phyloP scores from a whole-genome alignment of 2,329 filamentous ascomycete genomes.

The Paecilomyces formosus region DNA sequence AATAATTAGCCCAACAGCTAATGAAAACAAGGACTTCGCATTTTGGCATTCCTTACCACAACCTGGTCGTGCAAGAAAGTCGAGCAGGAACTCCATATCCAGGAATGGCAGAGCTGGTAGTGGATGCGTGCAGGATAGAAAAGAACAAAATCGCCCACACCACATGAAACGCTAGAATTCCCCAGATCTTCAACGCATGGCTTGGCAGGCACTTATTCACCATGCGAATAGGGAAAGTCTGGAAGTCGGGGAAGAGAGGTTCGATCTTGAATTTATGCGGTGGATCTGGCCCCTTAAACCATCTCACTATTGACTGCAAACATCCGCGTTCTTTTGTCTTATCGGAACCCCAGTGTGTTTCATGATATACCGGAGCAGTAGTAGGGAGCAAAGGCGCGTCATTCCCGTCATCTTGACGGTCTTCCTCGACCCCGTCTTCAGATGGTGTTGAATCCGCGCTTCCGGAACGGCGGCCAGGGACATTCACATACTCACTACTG shows the following conservation, averaged over 20 bases:
- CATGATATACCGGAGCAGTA: neutral
- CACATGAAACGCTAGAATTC: slow-evolving; percentile 18
- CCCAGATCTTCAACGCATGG: slow-evolving; percentile 13
- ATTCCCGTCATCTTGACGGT: neutral
- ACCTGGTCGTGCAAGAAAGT: slow-evolving; percentile 23
- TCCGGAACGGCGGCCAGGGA: neutral
- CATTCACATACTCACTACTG: neutral
- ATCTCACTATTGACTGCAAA: slow-evolving; percentile 5
- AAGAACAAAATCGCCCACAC: slow-evolving; percentile 29
- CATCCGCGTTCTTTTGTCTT: neutral
- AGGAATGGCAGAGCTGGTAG: slow-evolving; percentile 20
- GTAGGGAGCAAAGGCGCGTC: neutral
- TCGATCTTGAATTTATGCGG: slow-evolving; percentile 26
- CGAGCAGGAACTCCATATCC: slow-evolving; percentile 27
- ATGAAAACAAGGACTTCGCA: neutral
- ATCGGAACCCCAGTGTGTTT: neutral
- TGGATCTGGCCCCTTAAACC: slow-evolving; percentile 23
- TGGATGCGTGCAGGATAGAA: slow-evolving; percentile 21
- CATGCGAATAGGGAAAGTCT: slow-evolving; percentile 25
- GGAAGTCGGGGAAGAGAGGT: slow-evolving; percentile 24
- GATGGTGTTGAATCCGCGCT: neutral
- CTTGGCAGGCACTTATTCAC: slow-evolving; percentile 22
- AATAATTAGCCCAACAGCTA: neutral
- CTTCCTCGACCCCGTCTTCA: neutral
- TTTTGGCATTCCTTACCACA: slow-evolving; percentile 25